These are phyloP conservation scores for Solanum megistacrolobum DNA, from an alignment of 257 asterid genomes.

Conservation along the genomic window DNA sequence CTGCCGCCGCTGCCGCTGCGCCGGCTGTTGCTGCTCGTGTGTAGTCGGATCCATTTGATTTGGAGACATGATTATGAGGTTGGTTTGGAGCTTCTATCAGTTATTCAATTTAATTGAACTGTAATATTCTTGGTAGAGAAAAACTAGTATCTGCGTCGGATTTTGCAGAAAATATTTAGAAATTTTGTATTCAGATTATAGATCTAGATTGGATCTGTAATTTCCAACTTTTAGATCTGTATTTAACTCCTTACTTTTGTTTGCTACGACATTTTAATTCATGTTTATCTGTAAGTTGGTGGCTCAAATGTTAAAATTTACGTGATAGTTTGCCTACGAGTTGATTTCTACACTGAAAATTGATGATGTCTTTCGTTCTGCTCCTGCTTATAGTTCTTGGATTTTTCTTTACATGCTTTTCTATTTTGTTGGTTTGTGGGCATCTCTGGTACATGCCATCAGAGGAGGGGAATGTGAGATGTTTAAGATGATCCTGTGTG, in stretches of 20 bases:
- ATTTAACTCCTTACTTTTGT: background rate
- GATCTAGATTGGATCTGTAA: conserved; percentile 20
- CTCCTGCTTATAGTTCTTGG: background rate
- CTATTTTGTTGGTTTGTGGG: background rate
- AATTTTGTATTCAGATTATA: conserved; percentile 1
- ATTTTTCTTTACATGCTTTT: background rate
- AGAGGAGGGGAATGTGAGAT: background rate
- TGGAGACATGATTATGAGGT: conserved; percentile 5
- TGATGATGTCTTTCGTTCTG: background rate
- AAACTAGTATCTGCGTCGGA: background rate
- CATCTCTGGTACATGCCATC: background rate
- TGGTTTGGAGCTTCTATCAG: conserved; percentile 3
- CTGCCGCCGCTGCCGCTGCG: conserved; percentile 65
- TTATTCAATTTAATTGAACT: background rate
- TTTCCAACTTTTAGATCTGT: conserved; percentile 3
- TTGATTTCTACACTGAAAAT: background rate
- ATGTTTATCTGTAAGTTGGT: background rate
- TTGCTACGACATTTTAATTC: background rate
- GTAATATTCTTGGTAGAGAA: conserved; percentile 3
- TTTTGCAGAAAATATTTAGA: conserved; percentile 8
- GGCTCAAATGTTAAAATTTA: background rate
- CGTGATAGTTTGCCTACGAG: background rate
- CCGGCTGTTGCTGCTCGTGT: conserved; percentile 61
- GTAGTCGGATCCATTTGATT: conserved; percentile 15
- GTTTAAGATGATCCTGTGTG: background rate